Conservation (phyloP, 2,329 filamentous ascomycete genomes). For the Metarhizium robertsii region DNA sequence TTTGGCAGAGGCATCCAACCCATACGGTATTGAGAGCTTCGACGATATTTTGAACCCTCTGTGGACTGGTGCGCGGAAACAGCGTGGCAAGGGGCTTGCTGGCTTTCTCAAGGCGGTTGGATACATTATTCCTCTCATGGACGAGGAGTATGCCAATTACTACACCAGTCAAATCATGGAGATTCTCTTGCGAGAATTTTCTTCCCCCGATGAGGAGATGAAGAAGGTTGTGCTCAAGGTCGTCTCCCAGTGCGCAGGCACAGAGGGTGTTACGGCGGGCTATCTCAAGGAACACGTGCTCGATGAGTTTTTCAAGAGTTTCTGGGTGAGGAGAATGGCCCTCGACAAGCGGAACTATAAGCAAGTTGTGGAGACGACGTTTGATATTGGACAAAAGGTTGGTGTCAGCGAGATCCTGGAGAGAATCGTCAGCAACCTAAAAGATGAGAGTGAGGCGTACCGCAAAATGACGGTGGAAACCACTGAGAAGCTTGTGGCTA, state of each 20-base stretch:
- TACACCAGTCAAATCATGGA: conserved; percentile 99
- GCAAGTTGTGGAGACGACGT: conserved; percentile 95
- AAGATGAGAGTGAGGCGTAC: conserved; percentile 96
- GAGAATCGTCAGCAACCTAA: conserved; percentile 86
- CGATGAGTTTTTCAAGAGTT: conserved; percentile 95
- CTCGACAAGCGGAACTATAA: conserved; percentile 96
- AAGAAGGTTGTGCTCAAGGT: conserved; percentile 99
- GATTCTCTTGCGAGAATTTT: conserved; percentile 89
- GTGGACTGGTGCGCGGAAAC: conserved; percentile 93
- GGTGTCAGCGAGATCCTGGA: conserved; percentile 92
- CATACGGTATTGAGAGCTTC: conserved; percentile 98
- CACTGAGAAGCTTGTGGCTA: conserved; percentile 90
- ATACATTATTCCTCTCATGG: conserved; percentile 97
- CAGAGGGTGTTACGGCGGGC: conserved; percentile 85
- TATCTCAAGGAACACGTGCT: conserved; percentile 95
- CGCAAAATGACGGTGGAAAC: conserved; percentile 99
- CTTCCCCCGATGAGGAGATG: conserved; percentile 98
- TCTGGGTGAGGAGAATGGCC: conserved; percentile 96
- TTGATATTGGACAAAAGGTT: conserved; percentile 96
- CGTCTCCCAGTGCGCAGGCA: conserved; percentile 88
- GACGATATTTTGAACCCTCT: conserved; percentile 95
- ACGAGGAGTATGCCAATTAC: conserved; percentile 98
- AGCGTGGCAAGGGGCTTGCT: conserved; percentile 90
- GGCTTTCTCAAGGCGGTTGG: conserved; percentile 96
- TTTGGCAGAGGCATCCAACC: conserved; percentile 89